phyloP scores from a whole-genome alignment of 257 asterid species.

The Nicotiana paniculata region DNA sequence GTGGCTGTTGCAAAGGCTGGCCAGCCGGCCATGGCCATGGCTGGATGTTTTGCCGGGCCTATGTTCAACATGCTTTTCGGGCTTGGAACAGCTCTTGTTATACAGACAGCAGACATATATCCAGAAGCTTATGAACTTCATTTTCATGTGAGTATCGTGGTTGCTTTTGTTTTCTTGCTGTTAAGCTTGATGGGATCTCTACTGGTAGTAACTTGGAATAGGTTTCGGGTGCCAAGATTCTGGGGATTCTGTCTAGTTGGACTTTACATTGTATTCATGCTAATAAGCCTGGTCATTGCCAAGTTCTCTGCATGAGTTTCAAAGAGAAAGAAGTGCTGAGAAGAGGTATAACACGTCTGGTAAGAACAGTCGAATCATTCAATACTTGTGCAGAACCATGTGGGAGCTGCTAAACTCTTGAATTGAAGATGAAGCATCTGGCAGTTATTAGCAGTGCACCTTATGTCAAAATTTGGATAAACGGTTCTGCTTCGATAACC shows the following conservation, averaged over 20 bases:
- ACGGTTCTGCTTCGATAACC: not conserved
- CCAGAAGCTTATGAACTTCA: conserved; percentile 76
- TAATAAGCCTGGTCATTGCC: conserved; percentile 61
- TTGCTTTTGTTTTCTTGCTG: conserved; percentile 85
- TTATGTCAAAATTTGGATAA: not conserved
- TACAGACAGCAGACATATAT: conserved; percentile 60
- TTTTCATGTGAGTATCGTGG: conserved; percentile 83
- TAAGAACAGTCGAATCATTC: not conserved
- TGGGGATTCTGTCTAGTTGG: conserved; percentile 98
- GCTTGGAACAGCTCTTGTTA: conserved; percentile 80
- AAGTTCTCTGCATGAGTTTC: conserved; percentile 37
- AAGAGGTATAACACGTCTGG: not conserved
- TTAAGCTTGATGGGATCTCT: conserved; percentile 92
- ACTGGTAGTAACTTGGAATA: conserved; percentile 79
- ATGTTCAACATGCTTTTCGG: conserved; percentile 99
- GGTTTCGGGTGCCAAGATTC: conserved; percentile 88
- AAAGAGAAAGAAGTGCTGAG: not conserved
- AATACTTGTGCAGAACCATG: not conserved
- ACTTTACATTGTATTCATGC: conserved; percentile 63
- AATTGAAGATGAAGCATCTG: not conserved
- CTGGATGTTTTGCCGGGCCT: conserved; percentile 95
- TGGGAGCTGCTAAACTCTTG: not conserved
- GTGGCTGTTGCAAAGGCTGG: conserved; percentile 95
- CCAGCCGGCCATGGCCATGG: conserved; percentile 99
- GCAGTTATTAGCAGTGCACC: not conserved